A percentile compares a stretch with the other conserved stretches of the same genome.
Evolutionary conservation across 2,329 filamentous ascomycete species (phyloP).

Genomic region (Xylaria sp.): DNA sequence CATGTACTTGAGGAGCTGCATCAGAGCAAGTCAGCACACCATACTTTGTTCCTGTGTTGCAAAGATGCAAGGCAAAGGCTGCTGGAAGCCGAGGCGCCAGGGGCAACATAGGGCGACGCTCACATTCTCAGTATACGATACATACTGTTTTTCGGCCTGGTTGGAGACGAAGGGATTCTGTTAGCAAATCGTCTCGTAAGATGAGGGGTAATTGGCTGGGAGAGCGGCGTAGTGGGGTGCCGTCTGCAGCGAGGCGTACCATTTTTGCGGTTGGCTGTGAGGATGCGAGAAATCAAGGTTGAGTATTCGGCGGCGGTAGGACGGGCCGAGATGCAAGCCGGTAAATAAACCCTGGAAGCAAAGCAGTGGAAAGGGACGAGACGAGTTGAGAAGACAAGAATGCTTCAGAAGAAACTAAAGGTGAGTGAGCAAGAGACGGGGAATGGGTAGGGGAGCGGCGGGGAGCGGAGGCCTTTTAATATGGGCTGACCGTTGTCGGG

Average conservation of each 20-base stretch:
- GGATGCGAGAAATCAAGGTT: slow-evolving; percentile 20
- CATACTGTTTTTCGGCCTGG: slow-evolving; percentile 47
- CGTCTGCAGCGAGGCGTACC: slow-evolving; percentile 36
- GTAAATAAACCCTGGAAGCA: neutral
- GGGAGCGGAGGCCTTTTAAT: slow-evolving; percentile 24
- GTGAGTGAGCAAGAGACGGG: slow-evolving; percentile 8
- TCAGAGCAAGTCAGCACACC: slow-evolving; percentile 27
- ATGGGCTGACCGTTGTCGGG: slow-evolving; percentile 19
- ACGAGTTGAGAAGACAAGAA: no score
- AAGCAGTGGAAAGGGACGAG: neutral
- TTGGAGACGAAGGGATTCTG: slow-evolving; percentile 33
- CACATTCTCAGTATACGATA: slow-evolving; percentile 44
- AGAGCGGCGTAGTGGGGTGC: slow-evolving; percentile 34
- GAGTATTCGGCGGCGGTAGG: slow-evolving; percentile 1
- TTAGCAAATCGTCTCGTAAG: slow-evolving; percentile 45
- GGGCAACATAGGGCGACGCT: slow-evolving; percentile 18
- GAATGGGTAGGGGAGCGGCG: neutral
- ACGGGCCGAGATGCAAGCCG: neutral
- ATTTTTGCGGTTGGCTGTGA: slow-evolving; percentile 36
- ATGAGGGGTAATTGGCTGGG: slow-evolving; percentile 41
- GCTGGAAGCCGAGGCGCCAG: slow-evolving; percentile 25
- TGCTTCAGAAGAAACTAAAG: slow-evolving; percentile 8
- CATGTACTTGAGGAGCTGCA: slow-evolving; percentile 89
- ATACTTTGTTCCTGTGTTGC: neutral
- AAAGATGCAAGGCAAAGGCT: no score